Percentiles rank a stretch among this genome's conserved stretches.
Evolutionary conservation across 306 rosid species (phyloP).

Genomic region (Castanea crenata): DNA sequence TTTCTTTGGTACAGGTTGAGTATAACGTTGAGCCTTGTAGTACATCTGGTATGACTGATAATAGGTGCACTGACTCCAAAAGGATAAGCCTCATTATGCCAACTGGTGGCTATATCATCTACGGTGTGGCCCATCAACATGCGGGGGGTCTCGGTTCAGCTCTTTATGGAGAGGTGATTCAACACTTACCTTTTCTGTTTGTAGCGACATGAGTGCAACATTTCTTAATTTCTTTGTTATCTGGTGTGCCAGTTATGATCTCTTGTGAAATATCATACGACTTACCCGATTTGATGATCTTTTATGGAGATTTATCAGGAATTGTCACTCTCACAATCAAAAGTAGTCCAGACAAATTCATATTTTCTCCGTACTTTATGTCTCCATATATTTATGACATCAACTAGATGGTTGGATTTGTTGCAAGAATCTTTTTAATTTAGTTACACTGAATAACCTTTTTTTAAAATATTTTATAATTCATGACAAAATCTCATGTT

Average conservation of each 20-base stretch:
- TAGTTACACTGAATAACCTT: neutral
- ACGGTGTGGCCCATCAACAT: slow-evolving; percentile 85
- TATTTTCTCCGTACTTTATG: neutral
- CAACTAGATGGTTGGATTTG: neutral
- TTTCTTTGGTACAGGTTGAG: slow-evolving; percentile 45
- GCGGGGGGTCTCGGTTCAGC: slow-evolving; percentile 60
- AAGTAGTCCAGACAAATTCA: neutral
- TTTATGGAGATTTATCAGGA: neutral
- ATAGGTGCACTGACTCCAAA: slow-evolving; percentile 32
- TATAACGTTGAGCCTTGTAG: slow-evolving; percentile 56
- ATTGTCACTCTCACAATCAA: neutral
- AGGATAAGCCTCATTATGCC: slow-evolving; percentile 34
- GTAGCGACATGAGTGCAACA: neutral
- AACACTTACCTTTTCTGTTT: neutral
- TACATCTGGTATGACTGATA: neutral
- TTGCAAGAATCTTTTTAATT: neutral
- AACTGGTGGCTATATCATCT: slow-evolving; percentile 57
- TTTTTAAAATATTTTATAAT: neutral
- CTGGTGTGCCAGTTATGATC: too few species aligned
- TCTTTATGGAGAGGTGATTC: slow-evolving; percentile 63
- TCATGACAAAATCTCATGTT: neutral
- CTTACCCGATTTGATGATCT: neutral
- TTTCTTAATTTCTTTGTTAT: too few species aligned
- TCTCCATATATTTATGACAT: neutral
- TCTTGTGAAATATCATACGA: neutral